Base-by-base conservation (phyloP, 768 basidiomycete species). In the Leucocoprinus sp. region DNA sequence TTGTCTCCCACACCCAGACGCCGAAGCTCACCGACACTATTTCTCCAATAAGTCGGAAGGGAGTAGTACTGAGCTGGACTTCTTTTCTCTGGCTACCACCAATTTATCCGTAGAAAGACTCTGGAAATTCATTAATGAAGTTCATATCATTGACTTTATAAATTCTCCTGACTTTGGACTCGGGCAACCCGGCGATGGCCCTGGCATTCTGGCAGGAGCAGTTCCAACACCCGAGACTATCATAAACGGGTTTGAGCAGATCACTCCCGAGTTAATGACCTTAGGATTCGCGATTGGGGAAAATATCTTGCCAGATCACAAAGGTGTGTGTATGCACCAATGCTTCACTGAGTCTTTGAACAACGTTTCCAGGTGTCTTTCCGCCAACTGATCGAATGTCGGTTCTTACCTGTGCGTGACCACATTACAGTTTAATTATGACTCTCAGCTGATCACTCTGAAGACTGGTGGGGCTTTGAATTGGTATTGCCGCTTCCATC, bases 381-480 rank as follows among this genome's bases (percentile, higher is more conserved):
- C 87, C 84, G 2, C 89, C 88, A 0, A 74, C 68, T 0, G 88
- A 91, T 57, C 70, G 88, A 38, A 75, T 91, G 59, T 87, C 84
- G 8, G 72, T 84, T 18, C 63, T 91, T 21, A 88, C 87, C 11
- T 91, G 87, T 89, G 59, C 58, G 83, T 63, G 6, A 24, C 37
- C 26, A 19, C 17, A 3, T 29, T 34, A 37, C 29, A 43, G 44
- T 1, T 17, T 35, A 19, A 21, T 5, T 27, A 43, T 35, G 37
- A 15, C 27, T 29, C 38, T 24, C 49, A 33, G 12, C 37, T 47
- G 37, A 37, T 34, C 46, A 18, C 47, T 14, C 18, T 51, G 21
- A 26, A 91, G 88, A 91, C 61, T 92, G 90, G 90, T 93, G 90
- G 90, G 90, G 90, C 11, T 66, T 88, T 9, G 90, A 93, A 57